Base-by-base conservation (phyloP, 768 basidiomycete genomes). In the Pisolithus albus region DNA sequence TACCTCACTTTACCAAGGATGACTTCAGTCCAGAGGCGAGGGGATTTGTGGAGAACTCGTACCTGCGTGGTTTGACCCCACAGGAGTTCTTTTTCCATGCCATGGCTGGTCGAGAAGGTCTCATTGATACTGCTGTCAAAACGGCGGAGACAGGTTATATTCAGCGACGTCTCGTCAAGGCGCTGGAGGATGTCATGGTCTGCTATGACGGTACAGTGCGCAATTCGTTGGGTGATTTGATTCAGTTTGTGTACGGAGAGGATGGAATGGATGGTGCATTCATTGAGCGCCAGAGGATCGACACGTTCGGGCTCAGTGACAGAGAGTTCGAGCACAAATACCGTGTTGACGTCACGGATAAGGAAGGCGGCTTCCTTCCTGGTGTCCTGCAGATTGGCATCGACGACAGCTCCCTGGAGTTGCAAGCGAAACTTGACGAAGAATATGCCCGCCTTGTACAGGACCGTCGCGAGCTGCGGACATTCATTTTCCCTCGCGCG, bases 51-150 rank as follows among this genome's bases (percentile, higher is more conserved):
- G 96, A 98, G 70, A 99, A 99, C 67, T 98, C 96, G 19, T 98
- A 98, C 62, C 76, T 98, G 32, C 88, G 94, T 51, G 94, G 96
- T 23, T 67, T 99, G 53, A 98, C 94, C 3, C 95, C 96, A 0
- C 93, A 97, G 57, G 96, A 99, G 65, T 99, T 92, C 77, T 98
- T 98, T 79, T 98, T 99, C 83, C 96, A 99, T 69, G 96, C 96
- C 51, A 98, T 98, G 95, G 95, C 95, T 61, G 95, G 96, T 70
- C 90, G 96, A 59, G 96, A 98, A 71, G 96, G 96, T 76, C 72
- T 99, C 49, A 97, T 98, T 62, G 96, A 99, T 77, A 98, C 96
- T 4, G 96, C 96, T 38, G 94, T 99, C 67, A 99, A 99, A 76
- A 99, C 96, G 4, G 96, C 96, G 43, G 96, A 99, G 72, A 98